Evolutionary conservation across 176 grass and related monocot species (phyloP).

Genomic region (Thalia dealbata): DNA sequence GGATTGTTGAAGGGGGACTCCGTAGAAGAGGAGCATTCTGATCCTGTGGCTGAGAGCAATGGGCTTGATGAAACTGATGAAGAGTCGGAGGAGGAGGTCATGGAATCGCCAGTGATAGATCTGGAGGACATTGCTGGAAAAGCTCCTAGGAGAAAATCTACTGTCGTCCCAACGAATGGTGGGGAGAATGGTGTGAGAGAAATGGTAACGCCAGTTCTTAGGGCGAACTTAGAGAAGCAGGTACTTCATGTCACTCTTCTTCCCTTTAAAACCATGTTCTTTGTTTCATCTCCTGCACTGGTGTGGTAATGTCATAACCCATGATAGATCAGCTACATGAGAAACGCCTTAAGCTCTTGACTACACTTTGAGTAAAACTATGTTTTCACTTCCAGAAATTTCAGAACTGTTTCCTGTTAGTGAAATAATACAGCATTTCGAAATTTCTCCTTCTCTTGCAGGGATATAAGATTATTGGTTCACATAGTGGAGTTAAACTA

Average conservation of each 20-base stretch:
- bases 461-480: conserved; percentile 98
- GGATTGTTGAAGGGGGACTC: conserved; percentile 49
- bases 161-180: conserved; percentile 20
- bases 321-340: background rate
- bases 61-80: conserved; percentile 24
- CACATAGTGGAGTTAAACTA: conserved; percentile 95
- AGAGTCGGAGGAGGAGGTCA: conserved; percentile 13
- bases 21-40: conserved; percentile 7
- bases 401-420: background rate
- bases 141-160: conserved; percentile 35
- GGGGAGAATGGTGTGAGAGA: conserved; percentile 44
- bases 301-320: background rate
- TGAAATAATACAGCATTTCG: background rate
- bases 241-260: conserved; percentile 23
- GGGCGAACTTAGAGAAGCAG: conserved; percentile 83
- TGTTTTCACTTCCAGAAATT: background rate
- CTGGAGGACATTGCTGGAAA: conserved; percentile 97
- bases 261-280: background rate
- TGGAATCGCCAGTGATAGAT: conserved; percentile 40
- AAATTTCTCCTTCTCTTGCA: conserved; percentile 18
- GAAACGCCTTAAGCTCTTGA: background rate
- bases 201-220: conserved; percentile 88
- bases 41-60: conserved; percentile 14
- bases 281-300: background rate
- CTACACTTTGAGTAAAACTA: background rate